Conservation (phyloP, 805 yeast genomes). For the Lipomyces mesembrius region DNA sequence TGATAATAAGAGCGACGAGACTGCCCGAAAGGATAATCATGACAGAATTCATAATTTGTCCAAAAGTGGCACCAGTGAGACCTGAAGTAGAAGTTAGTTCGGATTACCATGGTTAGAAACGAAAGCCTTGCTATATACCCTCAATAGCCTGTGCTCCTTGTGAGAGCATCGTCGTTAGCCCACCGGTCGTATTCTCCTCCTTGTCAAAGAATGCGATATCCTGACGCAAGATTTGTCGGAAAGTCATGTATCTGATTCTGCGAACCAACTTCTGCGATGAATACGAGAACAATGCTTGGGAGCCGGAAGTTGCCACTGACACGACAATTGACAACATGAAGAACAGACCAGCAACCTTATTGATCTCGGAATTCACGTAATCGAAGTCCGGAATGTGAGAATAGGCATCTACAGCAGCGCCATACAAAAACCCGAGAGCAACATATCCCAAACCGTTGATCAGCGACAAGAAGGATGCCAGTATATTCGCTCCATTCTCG, state of each 20-base stretch:
- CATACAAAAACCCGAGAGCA: slow-evolving; percentile 47
- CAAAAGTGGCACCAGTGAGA: slow-evolving; percentile 41
- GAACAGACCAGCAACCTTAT: slow-evolving; percentile 38
- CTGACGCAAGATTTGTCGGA: slow-evolving; percentile 40
- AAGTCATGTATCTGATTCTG: slow-evolving; percentile 37
- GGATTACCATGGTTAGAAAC: background rate
- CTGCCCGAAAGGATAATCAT: slow-evolving; percentile 43
- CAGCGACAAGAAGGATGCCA: slow-evolving; percentile 37
- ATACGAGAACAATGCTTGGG: slow-evolving; percentile 24
- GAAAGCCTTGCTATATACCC: slow-evolving; percentile 21
- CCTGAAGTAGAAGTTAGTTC: background rate
- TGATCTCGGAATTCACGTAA: slow-evolving; percentile 41
- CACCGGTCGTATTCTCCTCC: slow-evolving; percentile 41
- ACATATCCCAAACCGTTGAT: slow-evolving; percentile 48
- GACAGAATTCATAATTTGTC: slow-evolving; percentile 45
- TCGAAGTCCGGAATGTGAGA: slow-evolving; percentile 40
- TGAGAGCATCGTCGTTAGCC: slow-evolving; percentile 41
- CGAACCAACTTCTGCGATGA: slow-evolving; percentile 37
- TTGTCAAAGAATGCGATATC: slow-evolving; percentile 42
- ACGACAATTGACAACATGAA: slow-evolving; percentile 42
- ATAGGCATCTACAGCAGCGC: slow-evolving; percentile 45
- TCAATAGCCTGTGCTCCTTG: slow-evolving; percentile 43
- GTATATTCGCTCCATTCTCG: slow-evolving; percentile 16
- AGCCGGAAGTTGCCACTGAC: slow-evolving; percentile 8
- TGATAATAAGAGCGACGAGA: slow-evolving; percentile 48